These are phyloP conservation scores for Amanita molliuscula DNA, from an alignment of 768 basidiomycete genomes.

Conservation along the genomic window DNA sequence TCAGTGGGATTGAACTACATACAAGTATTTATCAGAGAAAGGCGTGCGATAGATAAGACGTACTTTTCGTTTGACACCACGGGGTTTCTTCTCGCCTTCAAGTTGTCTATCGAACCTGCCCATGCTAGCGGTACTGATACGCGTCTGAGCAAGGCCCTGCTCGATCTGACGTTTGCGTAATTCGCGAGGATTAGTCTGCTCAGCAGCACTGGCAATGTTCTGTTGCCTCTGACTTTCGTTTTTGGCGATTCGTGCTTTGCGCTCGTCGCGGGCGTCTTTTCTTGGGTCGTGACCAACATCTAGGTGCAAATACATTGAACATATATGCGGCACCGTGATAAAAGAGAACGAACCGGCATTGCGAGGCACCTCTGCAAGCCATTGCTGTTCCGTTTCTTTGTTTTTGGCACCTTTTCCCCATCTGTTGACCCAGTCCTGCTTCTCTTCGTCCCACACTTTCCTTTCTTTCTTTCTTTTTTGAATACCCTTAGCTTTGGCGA, in stretches of 20 bases:
- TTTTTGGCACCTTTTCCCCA: conserved; percentile 93
- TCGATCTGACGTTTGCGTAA: conserved; percentile 69
- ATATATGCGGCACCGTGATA: background rate
- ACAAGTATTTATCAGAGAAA: background rate
- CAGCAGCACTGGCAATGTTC: conserved; percentile 55
- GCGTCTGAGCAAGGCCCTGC: conserved; percentile 61
- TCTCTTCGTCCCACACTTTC: conserved; percentile 90
- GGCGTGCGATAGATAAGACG: conserved; percentile 9
- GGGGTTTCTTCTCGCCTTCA: conserved; percentile 84
- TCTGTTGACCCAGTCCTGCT: conserved; percentile 82
- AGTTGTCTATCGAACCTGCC: conserved; percentile 87
- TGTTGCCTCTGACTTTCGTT: conserved; percentile 70
- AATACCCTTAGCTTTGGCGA: conserved; percentile 92
- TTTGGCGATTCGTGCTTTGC: conserved; percentile 75
- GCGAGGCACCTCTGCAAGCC: conserved; percentile 84
- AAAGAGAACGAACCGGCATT: conserved; percentile 58
- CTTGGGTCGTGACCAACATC: conserved; percentile 77
- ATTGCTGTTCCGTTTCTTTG: conserved; percentile 75
- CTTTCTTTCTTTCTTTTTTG: conserved; percentile 67
- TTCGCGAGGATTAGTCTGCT: conserved; percentile 20
- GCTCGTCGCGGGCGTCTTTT: conserved; percentile 62
- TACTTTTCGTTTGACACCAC: conserved; percentile 90
- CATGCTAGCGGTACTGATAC: conserved; percentile 88
- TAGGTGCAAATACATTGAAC: conserved; percentile 16
- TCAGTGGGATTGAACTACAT: conserved; percentile 80